phyloP scores from a whole-genome alignment of 805 yeast species.

The Metschnikowia amazonensis region DNA sequence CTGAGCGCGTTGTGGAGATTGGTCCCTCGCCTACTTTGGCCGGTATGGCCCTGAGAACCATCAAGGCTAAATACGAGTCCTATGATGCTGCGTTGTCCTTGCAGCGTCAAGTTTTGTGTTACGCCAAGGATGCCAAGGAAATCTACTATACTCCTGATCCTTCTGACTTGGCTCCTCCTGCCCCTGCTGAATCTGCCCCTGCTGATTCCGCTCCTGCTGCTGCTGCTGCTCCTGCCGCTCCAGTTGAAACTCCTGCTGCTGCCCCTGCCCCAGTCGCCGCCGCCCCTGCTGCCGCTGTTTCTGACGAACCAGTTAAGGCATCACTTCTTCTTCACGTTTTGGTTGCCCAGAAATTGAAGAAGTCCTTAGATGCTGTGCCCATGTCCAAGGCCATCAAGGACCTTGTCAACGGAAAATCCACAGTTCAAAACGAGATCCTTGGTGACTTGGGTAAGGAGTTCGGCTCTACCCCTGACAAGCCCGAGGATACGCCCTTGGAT shows the following conservation, averaged over 20 bases:
- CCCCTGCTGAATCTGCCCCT: constrained; percentile 34
- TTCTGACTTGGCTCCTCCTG: constrained; percentile 39
- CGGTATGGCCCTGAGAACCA: constrained; percentile 97
- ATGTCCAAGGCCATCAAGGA: constrained; percentile 93
- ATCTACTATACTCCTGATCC: constrained; percentile 92
- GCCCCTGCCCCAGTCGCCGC: constrained; percentile 66
- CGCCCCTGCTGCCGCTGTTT: constrained; percentile 75
- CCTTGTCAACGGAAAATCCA: constrained; percentile 96
- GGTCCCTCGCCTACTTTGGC: constrained; percentile 99
- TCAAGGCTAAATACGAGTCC: constrained; percentile 91
- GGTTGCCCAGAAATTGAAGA: constrained; percentile 95
- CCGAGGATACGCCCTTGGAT: constrained; percentile 94
- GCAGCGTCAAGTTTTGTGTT: constrained; percentile 91
- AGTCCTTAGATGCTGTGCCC: constrained; percentile 79
- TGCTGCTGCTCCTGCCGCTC: constrained; percentile 42
- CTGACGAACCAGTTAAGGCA: constrained; percentile 90
- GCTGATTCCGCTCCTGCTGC: constrained; percentile 35
- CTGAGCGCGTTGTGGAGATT: constrained; percentile 96
- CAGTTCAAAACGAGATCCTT: constrained; percentile 95
- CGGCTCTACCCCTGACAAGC: constrained; percentile 97
- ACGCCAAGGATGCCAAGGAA: constrained; percentile 93
- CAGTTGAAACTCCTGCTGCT: constrained; percentile 47
- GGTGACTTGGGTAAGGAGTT: constrained; percentile 99
- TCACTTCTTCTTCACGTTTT: constrained; percentile 75
- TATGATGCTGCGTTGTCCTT: constrained; percentile 95